phyloP scores from a whole-genome alignment of 2,329 filamentous ascomycete genomes.

The Colletotrichum somersetense region DNA sequence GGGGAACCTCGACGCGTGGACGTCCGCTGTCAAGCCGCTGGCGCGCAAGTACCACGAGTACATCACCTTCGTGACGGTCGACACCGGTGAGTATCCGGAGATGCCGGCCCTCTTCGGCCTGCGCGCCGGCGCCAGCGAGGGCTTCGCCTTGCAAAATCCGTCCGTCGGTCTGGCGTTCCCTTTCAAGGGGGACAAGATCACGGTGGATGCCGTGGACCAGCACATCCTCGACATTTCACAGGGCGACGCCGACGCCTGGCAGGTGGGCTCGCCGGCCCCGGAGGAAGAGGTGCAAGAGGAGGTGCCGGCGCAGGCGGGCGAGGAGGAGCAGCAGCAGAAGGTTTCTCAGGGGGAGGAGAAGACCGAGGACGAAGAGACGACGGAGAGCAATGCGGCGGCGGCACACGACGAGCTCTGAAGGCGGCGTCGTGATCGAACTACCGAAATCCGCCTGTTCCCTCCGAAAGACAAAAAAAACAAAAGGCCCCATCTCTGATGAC shows the following conservation, averaged over 20 bases:
- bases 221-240: slow-evolving; percentile 61
- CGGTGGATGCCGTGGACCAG: slow-evolving; percentile 52
- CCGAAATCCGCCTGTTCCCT: background rate
- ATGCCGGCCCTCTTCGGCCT: slow-evolving; percentile 57
- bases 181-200: slow-evolving; percentile 47
- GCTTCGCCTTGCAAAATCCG: slow-evolving; percentile 60
- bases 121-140: slow-evolving; percentile 45
- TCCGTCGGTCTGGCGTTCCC: slow-evolving; percentile 60
- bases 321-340: background rate
- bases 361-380: background rate
- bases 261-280: slow-evolving; percentile 42
- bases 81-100: slow-evolving; percentile 59
- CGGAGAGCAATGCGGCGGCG: slow-evolving; percentile 17
- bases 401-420: slow-evolving; percentile 30
- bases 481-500: background rate
- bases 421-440: background rate
- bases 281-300: background rate
- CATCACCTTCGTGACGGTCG: slow-evolving; percentile 62
- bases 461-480: background rate
- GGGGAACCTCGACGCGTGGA: slow-evolving; percentile 52
- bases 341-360: background rate
- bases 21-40: slow-evolving; percentile 51
- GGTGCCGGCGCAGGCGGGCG: background rate
- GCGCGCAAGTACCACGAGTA: slow-evolving; percentile 61
- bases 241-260: slow-evolving; percentile 57